Evolutionary conservation across 306 rosid genomes (phyloP).

Genomic region (Rubus parviflorus): DNA sequence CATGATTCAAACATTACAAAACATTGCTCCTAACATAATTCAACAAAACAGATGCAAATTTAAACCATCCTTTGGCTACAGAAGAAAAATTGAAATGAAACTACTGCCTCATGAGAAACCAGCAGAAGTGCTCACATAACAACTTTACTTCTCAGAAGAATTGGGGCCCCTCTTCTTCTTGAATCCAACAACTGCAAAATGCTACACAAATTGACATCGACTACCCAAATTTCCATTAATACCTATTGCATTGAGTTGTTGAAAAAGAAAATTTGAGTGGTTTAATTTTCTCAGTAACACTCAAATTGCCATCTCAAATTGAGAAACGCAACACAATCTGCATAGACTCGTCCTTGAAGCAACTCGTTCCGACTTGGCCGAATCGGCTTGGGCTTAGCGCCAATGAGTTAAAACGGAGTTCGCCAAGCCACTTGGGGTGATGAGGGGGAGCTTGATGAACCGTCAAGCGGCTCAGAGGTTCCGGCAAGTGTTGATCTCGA

Average conservation of each 20-base stretch:
- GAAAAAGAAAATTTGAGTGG: too few species aligned
- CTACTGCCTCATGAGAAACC: conserved; percentile 3
- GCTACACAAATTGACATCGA: too few species aligned
- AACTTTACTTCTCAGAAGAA: conserved; percentile 48
- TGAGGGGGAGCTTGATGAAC: conserved; percentile 64
- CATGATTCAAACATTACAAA: background rate
- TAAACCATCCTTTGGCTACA: background rate
- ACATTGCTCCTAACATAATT: background rate
- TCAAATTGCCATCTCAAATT: fast-evolving
- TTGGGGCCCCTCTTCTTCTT: conserved; percentile 62
- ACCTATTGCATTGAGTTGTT: too few species aligned
- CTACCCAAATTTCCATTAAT: background rate
- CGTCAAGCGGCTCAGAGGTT: conserved; percentile 67
- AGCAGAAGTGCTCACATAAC: background rate
- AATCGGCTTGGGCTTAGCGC: too few species aligned
- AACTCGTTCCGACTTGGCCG: too few species aligned
- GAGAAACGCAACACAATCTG: too few species aligned
- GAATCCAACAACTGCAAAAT: conserved; percentile 43
- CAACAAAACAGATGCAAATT: background rate
- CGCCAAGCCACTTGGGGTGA: too few species aligned
- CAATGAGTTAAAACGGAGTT: too few species aligned
- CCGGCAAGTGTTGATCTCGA: too few species aligned
- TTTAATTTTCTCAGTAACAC: too few species aligned
- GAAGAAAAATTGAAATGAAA: background rate
- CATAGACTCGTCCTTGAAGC: too few species aligned